Conservation (phyloP, 208 protist genomes). For the Kentomonas sorsogonicus region DNA sequence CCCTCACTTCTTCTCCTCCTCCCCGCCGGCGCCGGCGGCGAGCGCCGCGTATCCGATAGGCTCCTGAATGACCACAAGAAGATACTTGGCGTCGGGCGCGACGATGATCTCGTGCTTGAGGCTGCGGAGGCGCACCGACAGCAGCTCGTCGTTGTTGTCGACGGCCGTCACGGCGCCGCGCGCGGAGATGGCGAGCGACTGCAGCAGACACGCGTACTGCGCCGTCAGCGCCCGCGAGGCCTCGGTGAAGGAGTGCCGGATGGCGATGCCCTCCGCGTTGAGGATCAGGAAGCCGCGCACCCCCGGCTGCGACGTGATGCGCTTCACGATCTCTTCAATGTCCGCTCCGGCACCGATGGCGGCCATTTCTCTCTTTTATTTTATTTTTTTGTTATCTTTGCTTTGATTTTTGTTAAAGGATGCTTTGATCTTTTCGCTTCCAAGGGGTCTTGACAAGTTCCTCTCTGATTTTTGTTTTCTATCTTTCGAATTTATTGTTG, state of each 20-base stretch:
- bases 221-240: slow-evolving; percentile 80
- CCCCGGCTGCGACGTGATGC: slow-evolving; percentile 90
- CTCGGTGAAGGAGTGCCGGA: slow-evolving; percentile 91
- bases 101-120: slow-evolving; percentile 96
- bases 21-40: slow-evolving; percentile 24
- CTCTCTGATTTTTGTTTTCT: slow-evolving; percentile 10
- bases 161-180: slow-evolving; percentile 89
- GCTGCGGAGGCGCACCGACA: slow-evolving; percentile 82
- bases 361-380: too few relatives aligned
- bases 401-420: slow-evolving; percentile 3
- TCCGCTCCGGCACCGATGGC: slow-evolving; percentile 53
- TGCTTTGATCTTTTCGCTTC: slow-evolving; percentile 1
- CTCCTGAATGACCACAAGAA: slow-evolving; percentile 88
- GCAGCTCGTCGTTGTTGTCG: slow-evolving; percentile 62
- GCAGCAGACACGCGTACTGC: slow-evolving; percentile 93
- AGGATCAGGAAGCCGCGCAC: slow-evolving; percentile 95
- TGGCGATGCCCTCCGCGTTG: slow-evolving; percentile 93
- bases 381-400: too few relatives aligned
- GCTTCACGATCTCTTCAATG: slow-evolving; percentile 96
- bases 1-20: slow-evolving; percentile 16
- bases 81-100: slow-evolving; percentile 91
- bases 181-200: slow-evolving; percentile 90
- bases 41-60: slow-evolving; percentile 36
- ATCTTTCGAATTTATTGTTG: slow-evolving; percentile 4
- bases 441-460: too few relatives aligned